Evolutionary conservation across 768 basidiomycete genomes (phyloP).

Genomic region (Leucosporidium yakuticum): DNA sequence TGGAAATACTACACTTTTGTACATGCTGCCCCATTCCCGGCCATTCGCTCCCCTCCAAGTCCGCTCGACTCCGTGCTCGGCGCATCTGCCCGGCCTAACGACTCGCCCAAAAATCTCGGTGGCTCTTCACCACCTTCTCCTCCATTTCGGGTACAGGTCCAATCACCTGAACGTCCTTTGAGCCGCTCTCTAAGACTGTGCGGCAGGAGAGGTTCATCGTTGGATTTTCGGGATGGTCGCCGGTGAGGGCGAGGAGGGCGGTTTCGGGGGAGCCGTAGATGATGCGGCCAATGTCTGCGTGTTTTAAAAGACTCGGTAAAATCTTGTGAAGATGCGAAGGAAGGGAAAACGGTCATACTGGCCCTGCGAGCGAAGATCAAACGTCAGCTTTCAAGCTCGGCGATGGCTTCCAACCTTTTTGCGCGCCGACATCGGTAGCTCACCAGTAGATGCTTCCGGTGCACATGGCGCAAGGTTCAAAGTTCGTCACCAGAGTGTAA

Average conservation of each 20-base stretch:
- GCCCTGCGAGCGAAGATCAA: background rate
- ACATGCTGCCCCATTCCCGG: no score
- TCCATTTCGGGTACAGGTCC: conserved; percentile 2
- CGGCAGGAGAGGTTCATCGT: background rate
- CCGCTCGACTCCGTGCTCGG: no score
- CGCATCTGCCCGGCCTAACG: no score
- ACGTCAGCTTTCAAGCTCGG: background rate
- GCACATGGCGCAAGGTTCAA: conserved; percentile 11
- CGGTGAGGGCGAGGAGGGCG: conserved; percentile 5
- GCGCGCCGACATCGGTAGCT: background rate
- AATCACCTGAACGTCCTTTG: conserved; percentile 3
- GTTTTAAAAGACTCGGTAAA: background rate
- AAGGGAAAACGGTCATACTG: background rate
- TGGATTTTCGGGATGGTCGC: conserved; percentile 4
- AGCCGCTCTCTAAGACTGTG: background rate
- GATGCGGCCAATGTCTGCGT: conserved; percentile 3
- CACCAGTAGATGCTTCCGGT: background rate
- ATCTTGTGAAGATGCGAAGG: no score
- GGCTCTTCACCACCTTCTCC: background rate
- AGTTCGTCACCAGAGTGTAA: conserved; percentile 3
- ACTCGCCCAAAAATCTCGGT: conserved; percentile 2
- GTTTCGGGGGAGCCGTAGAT: conserved; percentile 9
- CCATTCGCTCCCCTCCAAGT: no score
- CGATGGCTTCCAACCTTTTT: background rate
- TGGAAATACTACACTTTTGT: no score